A percentile compares a stretch with the other conserved stretches of the same genome.
Evolutionary conservation across 306 rosid genomes (phyloP).

Genomic region (Fagus sylvatica): DNA sequence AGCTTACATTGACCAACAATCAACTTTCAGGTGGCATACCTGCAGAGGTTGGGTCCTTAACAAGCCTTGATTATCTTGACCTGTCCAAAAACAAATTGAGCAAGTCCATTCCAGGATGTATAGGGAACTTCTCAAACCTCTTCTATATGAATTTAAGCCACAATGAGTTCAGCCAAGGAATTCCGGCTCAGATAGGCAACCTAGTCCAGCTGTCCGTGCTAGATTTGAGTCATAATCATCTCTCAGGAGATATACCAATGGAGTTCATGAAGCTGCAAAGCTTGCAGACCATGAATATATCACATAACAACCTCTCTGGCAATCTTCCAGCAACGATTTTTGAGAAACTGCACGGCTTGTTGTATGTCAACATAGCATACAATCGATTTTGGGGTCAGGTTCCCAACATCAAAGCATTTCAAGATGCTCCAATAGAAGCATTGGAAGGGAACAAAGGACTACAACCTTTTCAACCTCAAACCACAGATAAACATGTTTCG

Average conservation of each 20-base stretch:
- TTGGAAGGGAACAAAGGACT: slow-evolving; percentile 24
- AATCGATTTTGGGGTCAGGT: slow-evolving; percentile 18
- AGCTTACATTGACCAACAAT: slow-evolving; percentile 9
- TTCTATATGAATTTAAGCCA: slow-evolving; percentile 15
- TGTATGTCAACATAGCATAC: slow-evolving; percentile 12
- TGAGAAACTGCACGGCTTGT: slow-evolving; percentile 6
- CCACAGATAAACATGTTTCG: too few species aligned
- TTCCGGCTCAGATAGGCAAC: slow-evolving; percentile 6
- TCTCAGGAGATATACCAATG: neutral
- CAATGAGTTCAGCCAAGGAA: neutral
- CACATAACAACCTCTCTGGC: slow-evolving; percentile 22
- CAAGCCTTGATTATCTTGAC: slow-evolving; percentile 8
- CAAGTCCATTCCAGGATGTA: neutral
- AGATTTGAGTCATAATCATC: slow-evolving; percentile 15
- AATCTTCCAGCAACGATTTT: neutral
- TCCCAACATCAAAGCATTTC: slow-evolving; percentile 21
- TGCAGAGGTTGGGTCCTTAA: neutral
- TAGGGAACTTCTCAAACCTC: neutral
- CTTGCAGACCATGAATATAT: slow-evolving; percentile 11
- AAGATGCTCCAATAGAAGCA: neutral
- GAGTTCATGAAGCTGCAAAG: neutral
- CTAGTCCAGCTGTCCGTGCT: neutral
- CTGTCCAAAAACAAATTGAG: neutral
- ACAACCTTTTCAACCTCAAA: neutral
- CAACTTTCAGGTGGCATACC: slow-evolving; percentile 6